Conservation (phyloP, 2,329 filamentous ascomycete genomes). For the Blastomyces silverae region DNA sequence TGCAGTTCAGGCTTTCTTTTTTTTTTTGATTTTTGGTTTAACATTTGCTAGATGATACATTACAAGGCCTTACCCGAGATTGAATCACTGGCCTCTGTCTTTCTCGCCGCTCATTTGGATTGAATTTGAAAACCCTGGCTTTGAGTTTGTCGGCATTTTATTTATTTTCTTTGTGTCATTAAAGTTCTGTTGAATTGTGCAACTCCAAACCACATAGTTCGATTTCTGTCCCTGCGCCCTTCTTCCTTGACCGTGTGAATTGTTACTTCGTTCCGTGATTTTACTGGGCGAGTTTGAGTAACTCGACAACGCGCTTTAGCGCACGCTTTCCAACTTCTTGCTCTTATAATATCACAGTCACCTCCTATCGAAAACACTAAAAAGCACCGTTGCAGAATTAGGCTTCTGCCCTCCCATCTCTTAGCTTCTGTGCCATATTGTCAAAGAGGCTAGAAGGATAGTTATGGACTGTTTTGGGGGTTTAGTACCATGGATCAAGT, state of each 20-base stretch:
- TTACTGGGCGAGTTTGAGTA: not conserved
- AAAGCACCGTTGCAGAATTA: not conserved
- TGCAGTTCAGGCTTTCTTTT: not conserved
- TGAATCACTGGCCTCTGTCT: not conserved
- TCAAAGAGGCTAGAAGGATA: not conserved
- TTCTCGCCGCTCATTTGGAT: not conserved
- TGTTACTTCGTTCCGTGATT: conserved; percentile 4
- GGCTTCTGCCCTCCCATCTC: not conserved
- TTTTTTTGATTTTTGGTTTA: not conserved
- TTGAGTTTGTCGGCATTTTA: not conserved
- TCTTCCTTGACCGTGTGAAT: not conserved
- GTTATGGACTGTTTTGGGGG: conserved; percentile 31
- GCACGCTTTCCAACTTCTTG: not conserved
- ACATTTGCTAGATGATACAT: not conserved
- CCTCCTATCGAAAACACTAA: not conserved
- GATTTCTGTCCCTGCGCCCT: not conserved
- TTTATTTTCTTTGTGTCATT: conserved; percentile 7
- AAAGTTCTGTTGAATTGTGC: conserved; percentile 4
- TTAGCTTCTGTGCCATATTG: not conserved
- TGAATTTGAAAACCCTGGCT: not conserved
- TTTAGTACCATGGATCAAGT: conserved; percentile 31
- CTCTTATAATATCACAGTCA: not conserved
- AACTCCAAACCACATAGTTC: conserved; percentile 4
- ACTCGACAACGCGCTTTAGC: not conserved
- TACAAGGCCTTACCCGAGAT: not conserved